These are phyloP conservation scores for Pleurotus tuoliensis DNA, from an alignment of 768 basidiomycete species.

Conservation along the genomic window DNA sequence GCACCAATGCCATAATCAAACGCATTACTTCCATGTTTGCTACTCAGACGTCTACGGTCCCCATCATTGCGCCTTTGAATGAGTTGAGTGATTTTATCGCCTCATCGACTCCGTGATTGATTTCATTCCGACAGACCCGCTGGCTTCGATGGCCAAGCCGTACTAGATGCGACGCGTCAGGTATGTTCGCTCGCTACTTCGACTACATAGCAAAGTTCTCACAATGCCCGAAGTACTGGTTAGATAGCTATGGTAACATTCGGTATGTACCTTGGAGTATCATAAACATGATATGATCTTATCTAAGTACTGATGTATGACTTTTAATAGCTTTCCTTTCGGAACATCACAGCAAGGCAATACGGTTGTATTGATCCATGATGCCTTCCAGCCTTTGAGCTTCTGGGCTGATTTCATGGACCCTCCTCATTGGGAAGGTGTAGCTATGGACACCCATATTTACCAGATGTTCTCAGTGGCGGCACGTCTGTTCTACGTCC, in stretches of 20 bases:
- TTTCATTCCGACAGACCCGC: constrained; percentile 51
- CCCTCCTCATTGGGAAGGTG: constrained; percentile 51
- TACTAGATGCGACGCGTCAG: constrained; percentile 47
- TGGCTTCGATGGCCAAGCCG: constrained; percentile 52
- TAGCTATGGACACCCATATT: constrained; percentile 76
- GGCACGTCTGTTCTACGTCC: constrained; percentile 31
- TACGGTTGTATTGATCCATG: constrained; percentile 65
- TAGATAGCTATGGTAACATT: constrained; percentile 71
- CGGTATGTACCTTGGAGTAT: constrained; percentile 35
- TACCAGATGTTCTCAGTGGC: constrained; percentile 69
- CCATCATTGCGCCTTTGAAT: constrained; percentile 73
- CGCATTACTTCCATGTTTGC: constrained; percentile 58
- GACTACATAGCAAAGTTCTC: background rate
- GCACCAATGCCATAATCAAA: constrained; percentile 65
- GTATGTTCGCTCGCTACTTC: constrained; percentile 18
- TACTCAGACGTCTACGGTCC: constrained; percentile 47
- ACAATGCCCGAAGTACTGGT: constrained; percentile 52
- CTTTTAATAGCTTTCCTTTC: constrained; percentile 29
- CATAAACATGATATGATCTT: background rate
- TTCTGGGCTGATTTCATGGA: constrained; percentile 67
- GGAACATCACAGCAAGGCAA: constrained; percentile 48
- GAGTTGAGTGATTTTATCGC: constrained; percentile 47
- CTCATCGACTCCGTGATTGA: background rate
- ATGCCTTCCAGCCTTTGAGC: constrained; percentile 73
- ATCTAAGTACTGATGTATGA: constrained; percentile 9